Evolutionary conservation across 257 asterid genomes (phyloP), one percentile per base, ranked within the genome.

Genomic region (Nicotiana sylvestris): DNA sequence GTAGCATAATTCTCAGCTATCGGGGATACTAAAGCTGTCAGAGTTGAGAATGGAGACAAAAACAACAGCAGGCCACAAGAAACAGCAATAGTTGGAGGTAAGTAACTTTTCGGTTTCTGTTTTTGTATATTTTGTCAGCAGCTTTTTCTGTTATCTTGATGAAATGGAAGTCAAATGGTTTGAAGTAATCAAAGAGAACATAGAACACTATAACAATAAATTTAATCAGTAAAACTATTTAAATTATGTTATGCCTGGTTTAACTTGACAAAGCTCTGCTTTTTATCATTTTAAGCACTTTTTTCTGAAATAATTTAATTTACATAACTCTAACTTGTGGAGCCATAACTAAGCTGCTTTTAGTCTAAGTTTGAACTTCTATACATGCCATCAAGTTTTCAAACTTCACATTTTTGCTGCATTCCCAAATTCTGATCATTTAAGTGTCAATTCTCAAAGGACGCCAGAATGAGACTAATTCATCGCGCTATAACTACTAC

Each of bases 21-120:
- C 60, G 96, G 92, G n/a, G 93, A 94, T 82, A 87, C 86, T 66
- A 94, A 89, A 69, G 90, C 93, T 79, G 76, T 89, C 85, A 81
- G 84, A 58, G 37, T 77, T 1, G 94, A 90, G 15, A 93, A 90
- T 0, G 78, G 77, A 0, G 87, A 87, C 39, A 85, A 86, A 51
- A 85, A 66, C 60, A 85, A 83, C 88, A 85, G 82, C 1, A 82
- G 32, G 64, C 79, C 49, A n/a, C 79, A 57, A 21, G 60, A 27
- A 58, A 66, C 78, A 65, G 57, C 89, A 66, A 67, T 64, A 81
- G 78, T 30, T 35, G 88, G 82, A 87, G 96, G 95, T 88, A 70
- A 70, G 95, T 88, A 51, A 76, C 80, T 76, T 8, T 27, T 29
- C 29, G 9, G 29, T 66, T 70, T 87, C 78, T 51, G 80, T 82